Evolutionary conservation across 331 rosid species (phyloP).

Genomic region (Malus hybrid): DNA sequence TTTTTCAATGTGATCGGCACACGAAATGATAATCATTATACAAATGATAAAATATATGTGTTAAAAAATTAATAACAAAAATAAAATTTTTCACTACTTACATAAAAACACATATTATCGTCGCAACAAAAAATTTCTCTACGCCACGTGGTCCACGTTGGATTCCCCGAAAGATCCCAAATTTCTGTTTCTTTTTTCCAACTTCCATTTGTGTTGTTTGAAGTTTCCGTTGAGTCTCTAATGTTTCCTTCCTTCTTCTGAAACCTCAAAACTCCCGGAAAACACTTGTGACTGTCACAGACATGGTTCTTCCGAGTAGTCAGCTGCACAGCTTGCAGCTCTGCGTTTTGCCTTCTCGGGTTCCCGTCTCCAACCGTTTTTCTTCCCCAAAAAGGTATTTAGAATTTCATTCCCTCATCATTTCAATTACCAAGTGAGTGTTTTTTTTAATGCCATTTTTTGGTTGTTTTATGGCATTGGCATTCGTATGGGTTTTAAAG

Average conservation of each 20-base stretch:
- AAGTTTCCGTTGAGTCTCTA: background rate
- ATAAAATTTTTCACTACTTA: too few relatives aligned
- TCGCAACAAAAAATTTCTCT: too few relatives aligned
- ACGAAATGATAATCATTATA: too few relatives aligned
- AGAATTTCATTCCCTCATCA: background rate
- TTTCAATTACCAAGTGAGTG: background rate
- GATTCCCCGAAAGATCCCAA: too few relatives aligned
- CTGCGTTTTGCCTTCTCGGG: constrained; percentile 29
- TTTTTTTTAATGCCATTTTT: background rate
- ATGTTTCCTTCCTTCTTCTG: background rate
- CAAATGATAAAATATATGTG: too few relatives aligned
- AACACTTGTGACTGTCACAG: background rate
- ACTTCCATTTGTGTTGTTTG: background rate
- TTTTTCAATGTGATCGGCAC: too few relatives aligned
- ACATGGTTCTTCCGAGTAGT: constrained; percentile 37
- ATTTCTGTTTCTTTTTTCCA: background rate
- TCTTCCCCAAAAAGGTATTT: constrained; percentile 33
- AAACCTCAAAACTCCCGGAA: background rate
- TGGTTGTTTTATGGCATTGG: background rate
- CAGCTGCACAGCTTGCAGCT: constrained; percentile 42
- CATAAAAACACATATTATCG: too few relatives aligned
- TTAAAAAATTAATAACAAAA: too few relatives aligned
- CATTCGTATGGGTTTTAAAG: background rate
- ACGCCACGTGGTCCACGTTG: background rate
- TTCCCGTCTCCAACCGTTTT: constrained; percentile 11